phyloP scores from a whole-genome alignment of 2,329 filamentous ascomycete species.

The Trichophyton rubrum region DNA sequence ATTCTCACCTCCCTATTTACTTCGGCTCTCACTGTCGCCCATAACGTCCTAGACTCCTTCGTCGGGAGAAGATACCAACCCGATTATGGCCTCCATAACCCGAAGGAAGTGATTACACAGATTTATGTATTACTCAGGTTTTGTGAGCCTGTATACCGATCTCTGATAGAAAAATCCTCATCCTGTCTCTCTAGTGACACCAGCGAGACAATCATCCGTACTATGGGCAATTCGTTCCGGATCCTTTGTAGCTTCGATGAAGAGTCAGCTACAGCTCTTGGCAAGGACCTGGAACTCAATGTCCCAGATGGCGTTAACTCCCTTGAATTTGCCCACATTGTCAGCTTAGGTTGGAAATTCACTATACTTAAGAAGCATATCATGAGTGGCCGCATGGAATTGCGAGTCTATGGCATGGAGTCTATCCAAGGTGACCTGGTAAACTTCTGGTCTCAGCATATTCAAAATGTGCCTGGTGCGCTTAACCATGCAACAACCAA shows the following conservation, averaged over 20 bases:
- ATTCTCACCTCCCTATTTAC: constrained; percentile 18
- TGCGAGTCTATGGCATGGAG: constrained; percentile 68
- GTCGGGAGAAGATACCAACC: constrained; percentile 18
- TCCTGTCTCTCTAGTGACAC: constrained; percentile 32
- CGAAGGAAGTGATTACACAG: constrained; percentile 12
- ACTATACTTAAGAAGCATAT: constrained; percentile 58
- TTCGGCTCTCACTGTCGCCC: constrained; percentile 16
- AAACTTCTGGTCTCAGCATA: constrained; percentile 48
- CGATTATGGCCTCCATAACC: constrained; percentile 11
- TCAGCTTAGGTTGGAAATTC: constrained; percentile 53
- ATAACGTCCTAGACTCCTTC: constrained; percentile 22
- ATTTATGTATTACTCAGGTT: constrained; percentile 22
- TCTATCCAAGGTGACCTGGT: constrained; percentile 61
- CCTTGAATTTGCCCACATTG: constrained; percentile 24
- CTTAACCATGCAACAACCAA: constrained; percentile 45
- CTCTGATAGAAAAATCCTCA: constrained; percentile 31
- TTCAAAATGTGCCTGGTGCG: constrained; percentile 33
- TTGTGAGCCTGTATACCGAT: constrained; percentile 28
- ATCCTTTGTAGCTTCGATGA: constrained; percentile 21
- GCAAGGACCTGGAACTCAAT: constrained; percentile 25
- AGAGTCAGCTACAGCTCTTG: constrained; percentile 24
- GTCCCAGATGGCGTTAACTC: constrained; percentile 20
- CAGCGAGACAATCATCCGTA: constrained; percentile 26
- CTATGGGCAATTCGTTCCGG: constrained; percentile 22
- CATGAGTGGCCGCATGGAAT: constrained; percentile 76